Evolutionary conservation across 2,329 filamentous ascomycete genomes (phyloP).

Genomic region (Fonsecaea monophora): DNA sequence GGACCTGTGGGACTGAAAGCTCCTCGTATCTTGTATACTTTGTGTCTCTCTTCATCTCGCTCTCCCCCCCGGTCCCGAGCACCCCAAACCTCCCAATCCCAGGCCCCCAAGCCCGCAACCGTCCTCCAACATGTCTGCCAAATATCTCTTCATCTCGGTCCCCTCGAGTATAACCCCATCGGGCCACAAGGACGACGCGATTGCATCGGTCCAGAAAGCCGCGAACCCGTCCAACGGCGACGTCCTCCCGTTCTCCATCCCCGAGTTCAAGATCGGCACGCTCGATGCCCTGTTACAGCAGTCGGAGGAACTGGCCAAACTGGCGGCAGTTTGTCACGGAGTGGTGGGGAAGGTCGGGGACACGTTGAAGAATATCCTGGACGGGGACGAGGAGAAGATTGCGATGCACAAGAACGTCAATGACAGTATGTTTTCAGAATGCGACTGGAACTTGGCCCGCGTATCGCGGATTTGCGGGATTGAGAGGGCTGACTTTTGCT

Average conservation of each 20-base stretch:
- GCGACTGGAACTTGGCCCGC: neutral
- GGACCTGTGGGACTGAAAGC: neutral
- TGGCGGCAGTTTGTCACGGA: conserved; percentile 77
- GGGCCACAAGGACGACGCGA: conserved; percentile 78
- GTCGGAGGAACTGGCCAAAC: conserved; percentile 91
- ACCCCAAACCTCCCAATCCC: neutral
- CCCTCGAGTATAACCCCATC: conserved; percentile 86
- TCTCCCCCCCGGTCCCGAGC: neutral
- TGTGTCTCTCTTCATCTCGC: neutral
- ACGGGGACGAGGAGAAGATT: conserved; percentile 82
- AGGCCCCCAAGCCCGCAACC: too few relatives aligned
- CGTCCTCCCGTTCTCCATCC: conserved; percentile 79
- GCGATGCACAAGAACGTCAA: conserved; percentile 91
- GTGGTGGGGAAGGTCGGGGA: conserved; percentile 90
- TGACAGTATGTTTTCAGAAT: conserved; percentile 71
- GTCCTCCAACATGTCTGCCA: conserved; percentile 31
- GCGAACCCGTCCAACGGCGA: conserved; percentile 76
- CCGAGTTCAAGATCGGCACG: conserved; percentile 97
- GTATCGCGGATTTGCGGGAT: conserved; percentile 23
- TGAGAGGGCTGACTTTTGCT: conserved; percentile 15
- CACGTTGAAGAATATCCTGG: conserved; percentile 80
- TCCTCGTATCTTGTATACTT: neutral
- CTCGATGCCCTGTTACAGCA: conserved; percentile 94
- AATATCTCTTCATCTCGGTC: conserved; percentile 86
- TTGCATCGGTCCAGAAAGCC: conserved; percentile 75